Evolutionary conservation across 176 grass and related monocot species (phyloP), one percentile per base, ranked within the genome.

Genomic region (Zea luxurians): DNA sequence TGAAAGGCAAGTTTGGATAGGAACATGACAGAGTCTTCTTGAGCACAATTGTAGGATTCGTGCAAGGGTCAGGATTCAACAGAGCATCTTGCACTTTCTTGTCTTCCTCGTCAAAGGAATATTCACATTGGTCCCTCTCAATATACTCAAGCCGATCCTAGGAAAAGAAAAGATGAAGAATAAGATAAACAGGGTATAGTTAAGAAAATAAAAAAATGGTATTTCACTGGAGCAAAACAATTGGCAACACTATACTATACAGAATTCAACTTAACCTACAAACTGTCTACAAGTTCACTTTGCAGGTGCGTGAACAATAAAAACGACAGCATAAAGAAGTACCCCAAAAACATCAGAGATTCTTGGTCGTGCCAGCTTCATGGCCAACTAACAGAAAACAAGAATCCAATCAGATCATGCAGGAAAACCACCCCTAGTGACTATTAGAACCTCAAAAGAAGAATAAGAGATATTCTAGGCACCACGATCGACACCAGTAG

Each of bases 1-100:
- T 86, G 48, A 99, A 95, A 27, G 96, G 96, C 60, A 99, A 45
- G 71, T 95, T 99, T 38, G 96, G 96, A 64, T 99, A 99, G 52
- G 96, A 92, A 74, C 89, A 90, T 43, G 96, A 95, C 55, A 99
- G 86, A 54, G 90, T 87, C 70, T 99, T 99, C 79, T 94, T 99
- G 10, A 99, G 86, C 69, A 95, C 85, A 2, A 87, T 68, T 0
- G 96, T 81, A 68, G 91, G 83, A 80, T 90, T 90, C 36, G 27
- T 88, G 40, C 75, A 70, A 57, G 85, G n/a, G n/a, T n/a, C n/a
- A n/a, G n/a, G n/a, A n/a, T n/a, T n/a, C n/a, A n/a, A n/a, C n/a
- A n/a, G n/a, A n/a, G n/a, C n/a, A n/a, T n/a, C n/a, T n/a, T n/a
- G n/a, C n/a, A n/a, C n/a, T n/a, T n/a, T n/a, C n/a, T n/a, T n/a